These are phyloP conservation scores for Geosmithia putterillii DNA, from an alignment of 2,329 filamentous ascomycete genomes.

Conservation along the genomic window DNA sequence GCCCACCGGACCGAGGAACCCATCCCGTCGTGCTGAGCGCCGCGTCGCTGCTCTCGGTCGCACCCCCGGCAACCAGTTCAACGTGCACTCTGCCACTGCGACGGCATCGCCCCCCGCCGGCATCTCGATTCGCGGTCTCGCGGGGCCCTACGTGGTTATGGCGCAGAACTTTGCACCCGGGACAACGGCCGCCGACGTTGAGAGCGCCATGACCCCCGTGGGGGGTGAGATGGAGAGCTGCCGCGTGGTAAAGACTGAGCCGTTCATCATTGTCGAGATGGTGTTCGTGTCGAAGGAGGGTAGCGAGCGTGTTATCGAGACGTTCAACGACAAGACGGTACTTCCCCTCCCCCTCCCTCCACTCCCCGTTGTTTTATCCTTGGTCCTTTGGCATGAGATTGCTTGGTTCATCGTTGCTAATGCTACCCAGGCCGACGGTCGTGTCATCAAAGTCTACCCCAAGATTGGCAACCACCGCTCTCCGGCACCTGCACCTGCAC, in stretches of 20 bases:
- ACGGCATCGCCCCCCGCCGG: constrained; percentile 19
- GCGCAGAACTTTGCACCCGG: constrained; percentile 75
- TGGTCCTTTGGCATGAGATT: background rate
- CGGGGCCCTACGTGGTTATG: constrained; percentile 59
- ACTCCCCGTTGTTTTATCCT: background rate
- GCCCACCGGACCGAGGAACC: constrained; percentile 3
- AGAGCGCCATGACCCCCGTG: constrained; percentile 67
- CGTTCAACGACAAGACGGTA: constrained; percentile 70
- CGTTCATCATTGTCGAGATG: constrained; percentile 68
- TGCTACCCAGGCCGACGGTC: constrained; percentile 52
- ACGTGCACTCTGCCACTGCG: constrained; percentile 11
- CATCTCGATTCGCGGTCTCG: constrained; percentile 61
- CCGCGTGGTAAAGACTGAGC: constrained; percentile 51
- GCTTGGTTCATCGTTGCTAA: background rate
- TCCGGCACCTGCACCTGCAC: constrained; percentile 11
- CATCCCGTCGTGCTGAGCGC: constrained; percentile 9
- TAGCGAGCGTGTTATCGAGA: constrained; percentile 61
- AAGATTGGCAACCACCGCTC: constrained; percentile 37
- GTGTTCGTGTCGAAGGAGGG: constrained; percentile 60
- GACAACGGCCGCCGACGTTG: constrained; percentile 71
- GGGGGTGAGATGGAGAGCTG: constrained; percentile 58
- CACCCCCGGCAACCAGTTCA: constrained; percentile 26
- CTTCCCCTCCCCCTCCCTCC: constrained; percentile 12
- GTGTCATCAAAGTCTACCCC: constrained; percentile 60
- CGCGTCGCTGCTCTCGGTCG: constrained; percentile 29